These are phyloP conservation scores for Cytospora piceicola DNA, from an alignment of 2,329 filamentous ascomycete genomes.

Conservation along the genomic window DNA sequence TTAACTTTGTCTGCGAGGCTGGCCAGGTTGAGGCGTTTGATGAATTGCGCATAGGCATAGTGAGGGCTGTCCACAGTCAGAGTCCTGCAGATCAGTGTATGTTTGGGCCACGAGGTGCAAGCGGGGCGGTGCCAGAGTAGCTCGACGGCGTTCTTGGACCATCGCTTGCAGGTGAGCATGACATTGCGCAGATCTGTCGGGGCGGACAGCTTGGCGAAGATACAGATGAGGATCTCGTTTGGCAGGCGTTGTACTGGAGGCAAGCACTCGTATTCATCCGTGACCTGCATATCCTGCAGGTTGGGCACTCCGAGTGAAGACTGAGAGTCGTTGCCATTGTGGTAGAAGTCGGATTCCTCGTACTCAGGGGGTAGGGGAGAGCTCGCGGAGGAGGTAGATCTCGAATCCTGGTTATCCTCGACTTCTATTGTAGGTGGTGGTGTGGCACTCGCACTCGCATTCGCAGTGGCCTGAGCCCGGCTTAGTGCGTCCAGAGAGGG, in stretches of 20 bases:
- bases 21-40: conserved; percentile 90
- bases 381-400: conserved; percentile 70
- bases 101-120: conserved; percentile 83
- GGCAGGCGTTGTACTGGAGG: conserved; percentile 86
- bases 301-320: conserved; percentile 86
- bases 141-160: conserved; percentile 91
- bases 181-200: conserved; percentile 80
- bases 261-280: conserved; percentile 67
- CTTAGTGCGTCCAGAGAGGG: conserved; percentile 38
- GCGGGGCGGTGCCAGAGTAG: conserved; percentile 93
- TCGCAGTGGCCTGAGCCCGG: conserved; percentile 33
- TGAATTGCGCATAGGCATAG: conserved; percentile 87
- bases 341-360: conserved; percentile 93
- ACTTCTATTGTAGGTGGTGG: conserved; percentile 32
- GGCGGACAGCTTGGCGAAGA: conserved; percentile 82
- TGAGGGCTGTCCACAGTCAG: conserved; percentile 74
- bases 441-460: conserved; percentile 14
- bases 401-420: conserved; percentile 55
- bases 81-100: conserved; percentile 79
- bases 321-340: conserved; percentile 86
- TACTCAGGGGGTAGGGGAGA: conserved; percentile 78
- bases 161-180: conserved; percentile 92
- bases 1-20: conserved; percentile 74
- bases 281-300: conserved; percentile 73
- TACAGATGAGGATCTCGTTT: conserved; percentile 90